These are phyloP conservation scores for Xylaria scruposa DNA, from an alignment of 495 filamentous ascomycete genomes.

Conservation along the genomic window DNA sequence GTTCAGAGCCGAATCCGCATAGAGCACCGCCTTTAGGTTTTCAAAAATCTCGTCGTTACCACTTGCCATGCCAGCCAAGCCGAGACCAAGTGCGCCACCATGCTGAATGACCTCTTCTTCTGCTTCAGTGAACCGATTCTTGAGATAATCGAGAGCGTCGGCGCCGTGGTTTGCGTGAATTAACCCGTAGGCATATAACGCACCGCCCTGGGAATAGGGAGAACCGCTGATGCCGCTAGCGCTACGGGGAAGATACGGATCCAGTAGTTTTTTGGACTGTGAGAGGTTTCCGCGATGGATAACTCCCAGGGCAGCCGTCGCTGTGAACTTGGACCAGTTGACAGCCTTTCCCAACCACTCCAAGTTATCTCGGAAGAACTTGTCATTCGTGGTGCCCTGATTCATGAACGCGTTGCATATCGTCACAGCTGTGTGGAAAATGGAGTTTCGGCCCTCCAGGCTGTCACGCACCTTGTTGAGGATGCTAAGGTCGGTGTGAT, in stretches of 20 bases:
- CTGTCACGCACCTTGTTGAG: slow-evolving; percentile 96
- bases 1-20: slow-evolving; percentile 91
- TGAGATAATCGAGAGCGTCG: slow-evolving; percentile 87
- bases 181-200: slow-evolving; percentile 91
- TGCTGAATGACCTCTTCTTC: slow-evolving; percentile 96
- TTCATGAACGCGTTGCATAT: slow-evolving; percentile 99
- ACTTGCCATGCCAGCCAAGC: slow-evolving; percentile 97
- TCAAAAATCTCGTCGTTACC: slow-evolving; percentile 90
- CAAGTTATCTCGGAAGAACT: slow-evolving; percentile 95
- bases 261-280: slow-evolving; percentile 89
- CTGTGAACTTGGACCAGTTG: slow-evolving; percentile 99
- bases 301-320: slow-evolving; percentile 93
- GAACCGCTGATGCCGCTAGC: slow-evolving; percentile 74
- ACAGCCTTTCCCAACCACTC: slow-evolving; percentile 99
- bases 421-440: slow-evolving; percentile 96
- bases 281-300: slow-evolving; percentile 94
- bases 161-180: slow-evolving; percentile 98
- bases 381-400: slow-evolving; percentile 96
- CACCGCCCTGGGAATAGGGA: slow-evolving; percentile 93
- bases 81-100: slow-evolving; percentile 92
- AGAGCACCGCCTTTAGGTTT: slow-evolving; percentile 84
- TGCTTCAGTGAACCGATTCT: slow-evolving; percentile 82
- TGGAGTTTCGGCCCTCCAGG: slow-evolving; percentile 93
- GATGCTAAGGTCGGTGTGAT: slow-evolving; percentile 80
- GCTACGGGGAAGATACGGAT: slow-evolving; percentile 89